Evolutionary conservation across 106 monocot species (phyloP).

Genomic region (Dactylorhiza incarnata): DNA sequence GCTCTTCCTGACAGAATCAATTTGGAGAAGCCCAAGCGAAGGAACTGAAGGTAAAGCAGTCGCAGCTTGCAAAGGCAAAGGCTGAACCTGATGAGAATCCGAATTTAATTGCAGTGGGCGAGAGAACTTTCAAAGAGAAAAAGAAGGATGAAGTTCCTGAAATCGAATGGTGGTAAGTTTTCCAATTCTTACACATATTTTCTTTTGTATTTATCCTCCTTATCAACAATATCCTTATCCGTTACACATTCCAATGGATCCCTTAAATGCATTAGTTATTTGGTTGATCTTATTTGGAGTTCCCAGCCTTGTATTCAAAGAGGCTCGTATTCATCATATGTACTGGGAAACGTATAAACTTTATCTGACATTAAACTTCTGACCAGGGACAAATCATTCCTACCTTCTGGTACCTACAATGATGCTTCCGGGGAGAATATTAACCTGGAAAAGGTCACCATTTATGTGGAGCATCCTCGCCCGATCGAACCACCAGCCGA

Average conservation of each 20-base stretch:
- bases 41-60: conserved; percentile 79
- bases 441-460: conserved; percentile 74
- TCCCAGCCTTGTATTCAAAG: too few relatives aligned
- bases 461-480: conserved; percentile 82
- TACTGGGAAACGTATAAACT: neutral
- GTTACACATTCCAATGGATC: too few relatives aligned
- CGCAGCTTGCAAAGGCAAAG: conserved; percentile 87
- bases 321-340: too few relatives aligned
- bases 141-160: conserved; percentile 87
- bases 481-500: conserved; percentile 92
- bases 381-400: conserved; percentile 65
- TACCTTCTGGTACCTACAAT: conserved; percentile 40
- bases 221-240: too few relatives aligned
- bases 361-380: conserved; percentile 1
- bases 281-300: too few relatives aligned
- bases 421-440: conserved; percentile 34
- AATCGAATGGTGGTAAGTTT: conserved; percentile 81
- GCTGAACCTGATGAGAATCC: conserved; percentile 85
- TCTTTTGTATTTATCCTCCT: too few relatives aligned
- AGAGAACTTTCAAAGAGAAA: conserved; percentile 58
- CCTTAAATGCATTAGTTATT: too few relatives aligned
- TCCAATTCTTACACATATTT: neutral
- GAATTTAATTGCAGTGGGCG: conserved; percentile 80
- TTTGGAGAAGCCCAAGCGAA: conserved; percentile 98
- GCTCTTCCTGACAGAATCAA: conserved; percentile 51